Conservation (phyloP, 495 filamentous ascomycete genomes). For the Hypoxylon fragiforme region DNA sequence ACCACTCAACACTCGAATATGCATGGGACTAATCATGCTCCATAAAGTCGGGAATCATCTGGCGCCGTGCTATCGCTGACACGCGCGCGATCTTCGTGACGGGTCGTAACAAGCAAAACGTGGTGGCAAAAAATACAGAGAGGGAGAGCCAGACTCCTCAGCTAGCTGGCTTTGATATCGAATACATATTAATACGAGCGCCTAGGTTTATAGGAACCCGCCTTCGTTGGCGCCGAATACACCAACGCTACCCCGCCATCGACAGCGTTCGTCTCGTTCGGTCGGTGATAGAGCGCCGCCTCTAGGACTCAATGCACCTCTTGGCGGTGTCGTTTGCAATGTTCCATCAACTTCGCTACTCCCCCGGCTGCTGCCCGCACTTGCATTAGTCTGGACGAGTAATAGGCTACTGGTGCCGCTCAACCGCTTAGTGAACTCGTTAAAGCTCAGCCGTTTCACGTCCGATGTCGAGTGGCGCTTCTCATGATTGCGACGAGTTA, state of each 20-base stretch:
- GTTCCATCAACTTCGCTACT: conserved; percentile 46
- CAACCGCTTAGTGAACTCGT: conserved; percentile 57
- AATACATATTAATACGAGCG: conserved; percentile 19
- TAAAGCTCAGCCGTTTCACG: conserved; percentile 55
- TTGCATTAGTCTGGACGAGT: conserved; percentile 56
- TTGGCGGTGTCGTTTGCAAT: conserved; percentile 31
- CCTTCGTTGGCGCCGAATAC: conserved; percentile 36
- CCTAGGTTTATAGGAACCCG: conserved; percentile 36
- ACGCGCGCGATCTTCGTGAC: conserved; percentile 29
- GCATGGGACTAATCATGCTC: conserved; percentile 30
- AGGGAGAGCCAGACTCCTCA: conserved; percentile 7
- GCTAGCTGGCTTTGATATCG: conserved; percentile 21
- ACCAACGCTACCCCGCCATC: conserved; percentile 40
- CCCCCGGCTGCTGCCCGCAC: conserved; percentile 50
- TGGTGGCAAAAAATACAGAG: conserved; percentile 35
- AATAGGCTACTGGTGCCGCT: conserved; percentile 57
- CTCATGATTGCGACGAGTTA: conserved; percentile 36
- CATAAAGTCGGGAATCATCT: conserved; percentile 29
- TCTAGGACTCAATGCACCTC: conserved; percentile 28
- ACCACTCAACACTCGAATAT: conserved; percentile 28
- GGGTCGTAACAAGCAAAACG: conserved; percentile 33
- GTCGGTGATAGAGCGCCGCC: conserved; percentile 23
- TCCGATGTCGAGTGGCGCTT: conserved; percentile 52
- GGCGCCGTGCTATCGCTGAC: conserved; percentile 14
- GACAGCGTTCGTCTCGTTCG: conserved; percentile 37